phyloP scores from a whole-genome alignment of 768 basidiomycete species.

The Amanita rubescens region DNA sequence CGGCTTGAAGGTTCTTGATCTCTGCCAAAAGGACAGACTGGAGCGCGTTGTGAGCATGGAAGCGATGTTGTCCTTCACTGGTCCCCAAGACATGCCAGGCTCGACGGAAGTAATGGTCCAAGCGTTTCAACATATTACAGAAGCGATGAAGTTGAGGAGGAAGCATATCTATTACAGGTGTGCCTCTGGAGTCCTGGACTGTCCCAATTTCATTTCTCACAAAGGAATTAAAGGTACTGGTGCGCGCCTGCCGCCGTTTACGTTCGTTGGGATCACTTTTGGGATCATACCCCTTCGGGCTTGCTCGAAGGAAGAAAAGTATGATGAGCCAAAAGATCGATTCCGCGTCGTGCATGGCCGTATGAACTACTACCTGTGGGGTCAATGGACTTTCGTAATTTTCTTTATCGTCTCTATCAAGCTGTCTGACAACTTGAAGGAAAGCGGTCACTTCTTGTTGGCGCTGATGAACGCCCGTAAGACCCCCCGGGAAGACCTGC shows the following conservation, averaged over 20 bases:
- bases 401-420: background rate
- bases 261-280: background rate
- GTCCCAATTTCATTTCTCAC: background rate
- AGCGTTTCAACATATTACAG: background rate
- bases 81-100: background rate
- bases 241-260: background rate
- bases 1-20: background rate
- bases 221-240: background rate
- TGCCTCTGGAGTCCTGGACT: background rate
- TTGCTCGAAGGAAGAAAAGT: slow-evolving; percentile 1
- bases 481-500: background rate
- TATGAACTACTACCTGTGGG: background rate
- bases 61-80: background rate
- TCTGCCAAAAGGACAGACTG: no score
- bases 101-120: background rate
- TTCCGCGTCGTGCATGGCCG: background rate
- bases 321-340: slow-evolving; percentile 3
- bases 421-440: background rate
- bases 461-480: background rate
- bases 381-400: background rate
- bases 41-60: no score
- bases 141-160: background rate
- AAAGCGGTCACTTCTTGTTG: background rate
- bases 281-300: slow-evolving; percentile 1
- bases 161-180: background rate